phyloP scores from a whole-genome alignment of 2,329 filamentous ascomycete genomes.

The Apiospora hydei region DNA sequence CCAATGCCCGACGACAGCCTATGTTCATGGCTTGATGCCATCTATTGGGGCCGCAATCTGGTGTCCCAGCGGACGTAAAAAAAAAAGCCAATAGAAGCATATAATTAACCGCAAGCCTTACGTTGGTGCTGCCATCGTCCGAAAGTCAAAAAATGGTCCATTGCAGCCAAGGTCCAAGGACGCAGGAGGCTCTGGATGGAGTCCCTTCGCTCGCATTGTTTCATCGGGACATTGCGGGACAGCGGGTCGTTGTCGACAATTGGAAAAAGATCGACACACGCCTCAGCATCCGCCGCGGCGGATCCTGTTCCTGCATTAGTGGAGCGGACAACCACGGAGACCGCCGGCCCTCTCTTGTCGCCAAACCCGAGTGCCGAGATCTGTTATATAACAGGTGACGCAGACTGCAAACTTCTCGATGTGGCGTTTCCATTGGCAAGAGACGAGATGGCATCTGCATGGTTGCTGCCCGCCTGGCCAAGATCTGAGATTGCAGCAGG shows the following conservation, averaged over 20 bases:
- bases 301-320: constrained; percentile 4
- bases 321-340: background rate
- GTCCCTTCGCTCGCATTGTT: background rate
- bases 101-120: background rate
- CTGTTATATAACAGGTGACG: background rate
- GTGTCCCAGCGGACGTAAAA: background rate
- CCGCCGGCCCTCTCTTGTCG: background rate
- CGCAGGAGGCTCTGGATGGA: constrained; percentile 11
- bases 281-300: background rate
- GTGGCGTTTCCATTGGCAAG: background rate
- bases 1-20: background rate
- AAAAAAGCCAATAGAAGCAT: background rate
- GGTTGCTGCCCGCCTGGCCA: background rate
- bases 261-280: background rate
- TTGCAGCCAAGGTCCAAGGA: background rate
- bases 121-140: background rate
- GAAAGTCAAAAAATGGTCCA: background rate
- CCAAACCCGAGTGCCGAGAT: background rate
- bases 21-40: background rate
- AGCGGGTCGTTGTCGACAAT: background rate
- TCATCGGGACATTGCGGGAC: constrained; percentile 1
- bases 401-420: background rate
- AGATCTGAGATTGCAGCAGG: background rate
- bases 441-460: background rate
- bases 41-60: background rate